Evolutionary conservation across 139 green algal genomes (phyloP), one percentile per base, ranked within the genome.

Genomic region (Auxenochlorella pyrenoidosa): DNA sequence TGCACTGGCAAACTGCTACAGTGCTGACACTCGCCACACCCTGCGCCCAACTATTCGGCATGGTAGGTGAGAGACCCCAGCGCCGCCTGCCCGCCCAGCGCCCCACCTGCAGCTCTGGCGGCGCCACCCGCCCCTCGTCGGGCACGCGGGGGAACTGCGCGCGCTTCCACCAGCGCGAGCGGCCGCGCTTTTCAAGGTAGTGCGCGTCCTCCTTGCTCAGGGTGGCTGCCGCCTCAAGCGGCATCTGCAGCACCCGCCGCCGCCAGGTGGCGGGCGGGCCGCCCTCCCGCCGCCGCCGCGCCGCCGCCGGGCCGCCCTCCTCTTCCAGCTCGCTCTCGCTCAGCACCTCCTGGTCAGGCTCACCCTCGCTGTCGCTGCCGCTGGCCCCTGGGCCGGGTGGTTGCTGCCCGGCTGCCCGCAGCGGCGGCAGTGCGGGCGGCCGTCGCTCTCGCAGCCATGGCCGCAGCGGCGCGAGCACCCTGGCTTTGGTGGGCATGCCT

Each of bases 121-220:
- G 65, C n/a, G 16, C 2, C 15, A 19, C 21, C 10, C 58, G 2
- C 3, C 26, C 60, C 34, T 89, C 84, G 6, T 38, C 36, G 18
- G 88, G 88, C 30, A 91, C 63, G 1, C 41, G 47, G 1, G 88
- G 88, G 73, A 91, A 91, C 58, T 70, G 6, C 2, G 60, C 41
- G 5, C 71, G 65, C 30, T 72, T 81, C 91, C 92, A 95, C 93
- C 93, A 95, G 58, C 85, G 72, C 13, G 79, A 92, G 12, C 91
- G 86, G 32, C 86, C 84, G 38, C 93, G 88, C 82, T 93, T 91
- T 54, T 92, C 75, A 32, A 95, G 82, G 60, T 89, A 95, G 85
- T 93, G 88, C 0, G 75, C 58, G n/a, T 95, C 84, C 65, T 89
- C 92, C 28, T 89, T 91, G 47, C 82, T 78, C 2, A 87, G 73